phyloP scores from a whole-genome alignment of 1,284 basidiomycete species.

The Butyriboletus appendiculatus region DNA sequence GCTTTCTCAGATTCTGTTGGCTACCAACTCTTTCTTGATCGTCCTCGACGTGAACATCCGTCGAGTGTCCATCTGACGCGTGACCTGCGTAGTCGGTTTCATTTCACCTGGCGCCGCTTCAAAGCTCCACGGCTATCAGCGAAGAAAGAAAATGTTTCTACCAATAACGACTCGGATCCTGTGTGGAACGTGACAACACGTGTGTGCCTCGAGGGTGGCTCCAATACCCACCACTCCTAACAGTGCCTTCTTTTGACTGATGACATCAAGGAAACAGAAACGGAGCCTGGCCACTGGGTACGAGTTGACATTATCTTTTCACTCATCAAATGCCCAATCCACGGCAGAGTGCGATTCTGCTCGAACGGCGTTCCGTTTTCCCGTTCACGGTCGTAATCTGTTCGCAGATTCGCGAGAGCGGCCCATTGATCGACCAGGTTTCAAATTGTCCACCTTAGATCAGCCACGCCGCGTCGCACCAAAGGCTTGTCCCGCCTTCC shows the following conservation, averaged over 20 bases:
- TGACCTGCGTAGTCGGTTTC: too few species aligned
- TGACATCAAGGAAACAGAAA: neutral
- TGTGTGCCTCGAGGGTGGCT: conserved; percentile 21
- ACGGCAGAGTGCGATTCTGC: neutral
- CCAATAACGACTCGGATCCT: conserved; percentile 2
- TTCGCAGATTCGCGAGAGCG: conserved; percentile 1
- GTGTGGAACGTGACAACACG: conserved; percentile 13
- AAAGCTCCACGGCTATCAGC: conserved; percentile 17
- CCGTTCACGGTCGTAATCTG: conserved; percentile 5
- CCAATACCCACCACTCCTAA: conserved; percentile 11
- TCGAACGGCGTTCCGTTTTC: conserved; percentile 28
- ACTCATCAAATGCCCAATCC: neutral
- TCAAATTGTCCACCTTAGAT: conserved; percentile 25
- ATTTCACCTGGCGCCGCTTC: neutral
- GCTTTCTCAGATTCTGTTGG: too few species aligned
- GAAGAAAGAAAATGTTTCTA: neutral
- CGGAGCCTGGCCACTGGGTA: neutral
- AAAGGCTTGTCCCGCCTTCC: conserved; percentile 16
- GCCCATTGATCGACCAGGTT: conserved; percentile 17
- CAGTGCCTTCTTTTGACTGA: conserved; percentile 4
- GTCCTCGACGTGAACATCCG: too few species aligned
- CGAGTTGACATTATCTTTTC: neutral
- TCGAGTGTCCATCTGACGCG: too few species aligned
- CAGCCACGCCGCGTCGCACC: conserved; percentile 13
- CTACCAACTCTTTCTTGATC: too few species aligned